A percentile compares a stretch with the other conserved stretches of the same genome.
phyloP scores from a whole-genome alignment of 257 asterid species.

The Nicotiana sylvestris region DNA sequence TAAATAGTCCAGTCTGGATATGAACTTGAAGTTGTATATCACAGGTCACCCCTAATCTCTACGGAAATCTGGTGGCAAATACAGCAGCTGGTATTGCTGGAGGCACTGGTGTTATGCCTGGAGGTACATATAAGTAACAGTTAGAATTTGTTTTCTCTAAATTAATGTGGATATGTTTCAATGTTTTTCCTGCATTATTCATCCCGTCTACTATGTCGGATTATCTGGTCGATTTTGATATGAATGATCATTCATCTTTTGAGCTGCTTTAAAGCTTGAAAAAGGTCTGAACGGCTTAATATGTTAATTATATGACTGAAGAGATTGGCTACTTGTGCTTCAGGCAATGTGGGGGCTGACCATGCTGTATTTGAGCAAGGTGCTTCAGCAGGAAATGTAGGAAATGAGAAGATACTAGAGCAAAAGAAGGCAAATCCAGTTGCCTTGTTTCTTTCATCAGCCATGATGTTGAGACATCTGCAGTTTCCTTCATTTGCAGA shows the following conservation, averaged over 20 bases:
- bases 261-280: not conserved
- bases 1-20: not conserved
- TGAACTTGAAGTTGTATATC: slow-evolving; percentile 14
- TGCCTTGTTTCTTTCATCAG: slow-evolving; percentile 85
- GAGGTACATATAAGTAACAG: slow-evolving; percentile 46
- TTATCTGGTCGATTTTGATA: not conserved
- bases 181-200: not conserved
- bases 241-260: slow-evolving; percentile 6
- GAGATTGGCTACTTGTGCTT: not conserved
- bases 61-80: slow-evolving; percentile 85
- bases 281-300: not conserved
- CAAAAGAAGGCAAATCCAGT: slow-evolving; percentile 86
- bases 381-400: slow-evolving; percentile 97
- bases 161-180: not conserved
- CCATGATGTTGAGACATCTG: slow-evolving; percentile 96
- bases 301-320: not conserved
- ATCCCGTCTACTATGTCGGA: not conserved
- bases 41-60: slow-evolving; percentile 96
- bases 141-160: not conserved
- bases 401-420: slow-evolving; percentile 55
- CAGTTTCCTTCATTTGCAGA: slow-evolving; percentile 97
- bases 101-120: slow-evolving; percentile 98
- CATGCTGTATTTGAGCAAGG: slow-evolving; percentile 97
- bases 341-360: slow-evolving; percentile 94
- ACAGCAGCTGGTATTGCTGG: slow-evolving; percentile 99